Base-by-base conservation (phyloP, 2,329 filamentous ascomycete species). In the Aureobasidium sp. region DNA sequence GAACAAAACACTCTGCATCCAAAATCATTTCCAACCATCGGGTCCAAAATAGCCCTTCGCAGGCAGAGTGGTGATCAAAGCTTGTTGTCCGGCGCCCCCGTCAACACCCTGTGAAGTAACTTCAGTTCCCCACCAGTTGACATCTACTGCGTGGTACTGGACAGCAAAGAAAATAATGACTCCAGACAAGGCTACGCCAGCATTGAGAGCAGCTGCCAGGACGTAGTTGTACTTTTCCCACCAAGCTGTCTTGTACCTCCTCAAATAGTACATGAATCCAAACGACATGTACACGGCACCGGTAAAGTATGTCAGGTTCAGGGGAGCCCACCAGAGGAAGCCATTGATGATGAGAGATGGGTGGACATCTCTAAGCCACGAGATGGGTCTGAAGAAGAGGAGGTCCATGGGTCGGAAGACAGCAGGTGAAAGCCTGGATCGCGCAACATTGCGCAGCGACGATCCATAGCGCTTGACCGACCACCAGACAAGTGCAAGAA, bases 331-430 rank as follows among this genome's bases (percentile, higher is more conserved):
- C 13, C 16, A 45, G 41, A 61, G 11, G 30, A 63, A 45, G 2
- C 63, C 63, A 27, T 64, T 64, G 49, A 64, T 21, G 42, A 64
- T n/a, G 2, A 64, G 63, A 3, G 61, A 57, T 2, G 63, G 61
- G 25, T 64, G 61, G 8, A 63, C 63, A 42, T 45, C 9, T 29
- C 48, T 5, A 16, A 55, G 36, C 61, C 50, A 54, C 4, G 50
- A 54, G 13, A 42, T 39, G 37, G 50, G 50, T 30, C 89, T 67
- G 72, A 88, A 94, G 76, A 89, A 93, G n/a, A 94, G 88, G 16
- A 95, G 76, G 0, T 88, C 89, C 90, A 90, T 95, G 41, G 92
- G 87, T 2, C 85, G 89, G 71, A 94, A 96, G 73, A 96, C 95
- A 65, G 95, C 84, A 0, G 90, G 90, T 0, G 76, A 81, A 1